Base-by-base conservation (phyloP, 805 yeast genomes). In the Candida maris region DNA sequence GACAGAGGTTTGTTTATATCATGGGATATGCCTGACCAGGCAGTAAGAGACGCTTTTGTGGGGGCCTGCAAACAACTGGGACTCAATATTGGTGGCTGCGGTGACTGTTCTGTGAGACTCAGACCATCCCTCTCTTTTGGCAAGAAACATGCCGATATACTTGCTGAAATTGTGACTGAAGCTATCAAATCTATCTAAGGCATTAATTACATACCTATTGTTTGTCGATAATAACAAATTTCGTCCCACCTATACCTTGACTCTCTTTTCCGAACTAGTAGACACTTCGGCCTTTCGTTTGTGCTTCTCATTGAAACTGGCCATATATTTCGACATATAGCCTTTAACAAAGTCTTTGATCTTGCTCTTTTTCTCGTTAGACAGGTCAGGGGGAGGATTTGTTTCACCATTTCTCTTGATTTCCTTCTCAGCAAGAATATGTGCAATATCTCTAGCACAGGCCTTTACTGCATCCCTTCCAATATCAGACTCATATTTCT, bases 381-480 rank as follows among this genome's bases (percentile, higher is more conserved):
- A 74, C 27, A 85, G 66, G 39, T 79, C 81, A 10, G 51, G 47
- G 1, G 87, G 82, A 3, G 80, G 78, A 1, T 49, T 26, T 7
- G 56, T 50, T 4, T 38, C 51, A 9, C 65, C 61, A 36, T 63
- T 70, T 35, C 73, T 64, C 40, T 70, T 72, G 38, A 72, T 32
- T 57, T 87, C 97, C 56, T 91, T 93, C 4, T 71, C 69, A 0
- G 79, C 75, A 29, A 93, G 64, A 0, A 67, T 61, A 44, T 78
- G 73, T 4, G 81, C 87, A 39, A 91, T 77, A 33, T 88, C 96
- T 42, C 77, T 74, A 3, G 96, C 85, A 60, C 88, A 82, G 25
- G 71, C 71, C 61, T 89, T 91, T 34, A 86, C 53, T 38, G 77
- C 70, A 4, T 84, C 95, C 39, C 77, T 79, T 4, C 87, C 88